Evolutionary conservation across 768 basidiomycete species (phyloP).

Genomic region (Atractiella rhizophila): DNA sequence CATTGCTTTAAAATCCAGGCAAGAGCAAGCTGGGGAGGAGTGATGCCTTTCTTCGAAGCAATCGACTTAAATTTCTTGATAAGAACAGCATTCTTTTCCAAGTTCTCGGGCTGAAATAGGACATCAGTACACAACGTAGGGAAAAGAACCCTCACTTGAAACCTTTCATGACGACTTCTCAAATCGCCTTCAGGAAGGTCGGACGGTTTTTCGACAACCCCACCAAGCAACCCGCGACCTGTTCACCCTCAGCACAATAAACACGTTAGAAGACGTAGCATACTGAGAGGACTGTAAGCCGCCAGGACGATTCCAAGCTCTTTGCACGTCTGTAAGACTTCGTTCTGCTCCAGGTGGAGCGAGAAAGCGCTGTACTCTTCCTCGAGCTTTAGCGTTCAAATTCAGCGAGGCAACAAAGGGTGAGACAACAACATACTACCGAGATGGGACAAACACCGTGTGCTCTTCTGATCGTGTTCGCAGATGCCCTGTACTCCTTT

Average conservation of each 20-base stretch:
- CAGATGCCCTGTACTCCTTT: conserved; percentile 8
- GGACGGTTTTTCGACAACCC: conserved; percentile 17
- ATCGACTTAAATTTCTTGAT: conserved; percentile 20
- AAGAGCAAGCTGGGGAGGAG: conserved; percentile 23
- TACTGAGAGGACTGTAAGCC: neutral
- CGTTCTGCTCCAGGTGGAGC: conserved; percentile 11
- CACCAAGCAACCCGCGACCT: conserved; percentile 8
- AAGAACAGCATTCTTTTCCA: conserved; percentile 14
- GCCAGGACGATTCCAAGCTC: conserved; percentile 21
- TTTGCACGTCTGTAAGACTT: conserved; percentile 21
- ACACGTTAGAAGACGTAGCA: too few relatives aligned
- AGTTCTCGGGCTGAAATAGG: conserved; percentile 4
- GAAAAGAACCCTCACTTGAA: conserved; percentile 22
- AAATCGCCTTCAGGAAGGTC: conserved; percentile 15
- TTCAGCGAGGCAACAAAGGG: conserved; percentile 25
- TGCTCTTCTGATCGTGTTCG: conserved; percentile 26
- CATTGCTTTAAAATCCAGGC: conserved; percentile 22
- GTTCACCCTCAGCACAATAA: conserved; percentile 11
- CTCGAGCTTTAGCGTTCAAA: conserved; percentile 16
- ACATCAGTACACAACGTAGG: neutral
- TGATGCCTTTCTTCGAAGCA: conserved; percentile 22
- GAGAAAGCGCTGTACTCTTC: conserved; percentile 7
- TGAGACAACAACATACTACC: conserved; percentile 19
- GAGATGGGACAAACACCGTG: conserved; percentile 29
- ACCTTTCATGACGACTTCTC: conserved; percentile 21